Conservation (phyloP, 108 stramenopile genomes). For the Skeletonema grethae region DNA sequence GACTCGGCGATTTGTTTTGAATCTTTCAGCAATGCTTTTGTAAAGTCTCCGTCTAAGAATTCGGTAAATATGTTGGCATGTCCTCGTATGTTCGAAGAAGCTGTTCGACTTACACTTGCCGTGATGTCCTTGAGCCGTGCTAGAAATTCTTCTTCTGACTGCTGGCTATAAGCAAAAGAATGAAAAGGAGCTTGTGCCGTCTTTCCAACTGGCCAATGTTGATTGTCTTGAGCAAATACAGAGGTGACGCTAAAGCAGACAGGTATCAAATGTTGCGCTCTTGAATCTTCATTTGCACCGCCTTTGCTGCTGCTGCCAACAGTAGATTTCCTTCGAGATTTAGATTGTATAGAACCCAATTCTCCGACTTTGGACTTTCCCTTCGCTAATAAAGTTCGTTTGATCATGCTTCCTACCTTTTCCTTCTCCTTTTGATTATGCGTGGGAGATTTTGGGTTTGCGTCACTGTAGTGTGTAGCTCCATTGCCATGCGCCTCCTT, state of each 20-base stretch:
- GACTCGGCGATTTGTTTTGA: constrained; percentile 33
- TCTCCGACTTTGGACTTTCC: background rate
- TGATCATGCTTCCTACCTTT: constrained; percentile 16
- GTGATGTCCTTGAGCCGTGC: constrained; percentile 27
- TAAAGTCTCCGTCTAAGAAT: constrained; percentile 66
- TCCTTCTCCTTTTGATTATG: constrained; percentile 9
- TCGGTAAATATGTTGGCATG: constrained; percentile 59
- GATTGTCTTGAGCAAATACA: constrained; percentile 34
- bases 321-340: background rate
- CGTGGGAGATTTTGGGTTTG: background rate
- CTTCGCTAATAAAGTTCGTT: constrained; percentile 10
- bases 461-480: background rate
- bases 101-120: background rate
- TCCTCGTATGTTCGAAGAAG: constrained; percentile 1
- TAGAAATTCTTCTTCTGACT: constrained; percentile 70
- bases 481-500: constrained; percentile 48
- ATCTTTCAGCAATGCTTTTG: constrained; percentile 64
- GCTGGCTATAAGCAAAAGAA: constrained; percentile 45
- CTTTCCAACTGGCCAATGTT: constrained; percentile 58
- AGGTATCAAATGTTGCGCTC: constrained; percentile 66
- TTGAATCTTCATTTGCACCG: constrained; percentile 22
- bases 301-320: background rate
- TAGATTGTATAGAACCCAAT: background rate
- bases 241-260: constrained; percentile 69
- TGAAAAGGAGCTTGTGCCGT: constrained; percentile 53